Base-by-base conservation (phyloP, 225 moss, liverwort and hornwort genomes). In the Neckera pumila region DNA sequence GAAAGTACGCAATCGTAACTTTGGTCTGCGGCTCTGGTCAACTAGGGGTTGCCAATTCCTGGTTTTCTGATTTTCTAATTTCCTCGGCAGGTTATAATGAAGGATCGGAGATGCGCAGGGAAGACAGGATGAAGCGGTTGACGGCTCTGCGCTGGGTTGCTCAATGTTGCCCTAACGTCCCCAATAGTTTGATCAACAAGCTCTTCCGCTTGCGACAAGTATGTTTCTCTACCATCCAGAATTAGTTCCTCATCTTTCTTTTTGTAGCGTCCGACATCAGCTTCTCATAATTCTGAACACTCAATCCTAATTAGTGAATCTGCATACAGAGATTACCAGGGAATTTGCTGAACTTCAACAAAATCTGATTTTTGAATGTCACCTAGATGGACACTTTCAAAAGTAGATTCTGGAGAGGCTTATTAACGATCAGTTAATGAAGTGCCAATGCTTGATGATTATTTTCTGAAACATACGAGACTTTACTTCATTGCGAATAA, bases 191-290 rank as follows among this genome's bases (percentile, higher is more conserved):
- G 58, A 92, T 97, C 88, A 96, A 95, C 91, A 96, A 96, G 92
- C 97, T 99, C 76, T 99, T 99, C 86, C 97, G 99, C 40, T 87
- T 95, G 91, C 94, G 99, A 54, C 95, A 96, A 95, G 98, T 96
- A 90, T 17, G 82, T 40, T 84, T 56, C 49, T 56, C 34, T 43
- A 60, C 17, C 40, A 42, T 15, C 43, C 11, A 20, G 42, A 84
- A 71, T 84, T 18, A 42, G 27, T 31, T 11, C 15, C 64, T 78
- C 63, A 31, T 85, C 64, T 40, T 33, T 78, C 78, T 70, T 76
- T 10, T 60, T 45, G 26, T 34, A 53, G 72, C 27, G 10, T 57
- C 42, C 33, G 58, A 56, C 84, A 40, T 58, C 23, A 57, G 57
- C 33, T 84, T 43, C 72, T 43, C 84, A 25, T 59, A 72, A 34